Base-by-base conservation (phyloP, 495 filamentous ascomycete species). In the Trichoderma asperelloides region DNA sequence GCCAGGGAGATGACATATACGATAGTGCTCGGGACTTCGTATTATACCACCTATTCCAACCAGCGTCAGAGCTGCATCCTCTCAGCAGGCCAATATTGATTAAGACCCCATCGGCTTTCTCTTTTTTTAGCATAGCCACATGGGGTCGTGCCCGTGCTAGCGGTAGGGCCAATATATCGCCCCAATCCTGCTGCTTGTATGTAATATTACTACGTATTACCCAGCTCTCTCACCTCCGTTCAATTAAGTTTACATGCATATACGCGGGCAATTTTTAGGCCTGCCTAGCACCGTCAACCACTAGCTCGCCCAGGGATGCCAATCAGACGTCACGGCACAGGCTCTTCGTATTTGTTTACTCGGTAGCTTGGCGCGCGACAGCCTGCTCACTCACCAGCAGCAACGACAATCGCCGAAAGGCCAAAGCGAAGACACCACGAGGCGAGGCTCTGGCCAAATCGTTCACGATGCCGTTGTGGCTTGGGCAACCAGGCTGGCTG, bases 341-440 rank as follows among this genome's bases (percentile, higher is more conserved):
- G 16, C 25, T 27, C 55, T 60, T 60, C 55, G 55, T 60, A 60
- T 55, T 55, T 60, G 55, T 60, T 60, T 60, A 60, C 55, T 51
- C 47, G 3, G 47, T 37, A 37, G 9, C 9, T 8, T 37, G 33
- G n/a, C 16, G 15, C 55, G 23, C 55, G 27, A 27, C 55, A 60
- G 55, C 12, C 55, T 47, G 43, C 33, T 37, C 5, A 7, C 33
- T 47, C 43, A 47, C 43, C 43, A n/a, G 4, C 43, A n/a, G 13
- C 43, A n/a, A 47, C 43, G 11, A 47, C 9, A 18, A 60, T 27
- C 23, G 16, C 27, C 55, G 27, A 30, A 28, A 47, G 43, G 0
- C 3, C 3, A 60, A 1, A 25, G 21, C 18, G 18, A 18, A 51
- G 21, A 2, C 13, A 15, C 47, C 23, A 6, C 47, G 47, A n/a